A percentile compares a stretch with the other conserved stretches of the same genome.
These are phyloP conservation scores for Tulasnella sp. DNA, from an alignment of 768 basidiomycete genomes.

Conservation along the genomic window DNA sequence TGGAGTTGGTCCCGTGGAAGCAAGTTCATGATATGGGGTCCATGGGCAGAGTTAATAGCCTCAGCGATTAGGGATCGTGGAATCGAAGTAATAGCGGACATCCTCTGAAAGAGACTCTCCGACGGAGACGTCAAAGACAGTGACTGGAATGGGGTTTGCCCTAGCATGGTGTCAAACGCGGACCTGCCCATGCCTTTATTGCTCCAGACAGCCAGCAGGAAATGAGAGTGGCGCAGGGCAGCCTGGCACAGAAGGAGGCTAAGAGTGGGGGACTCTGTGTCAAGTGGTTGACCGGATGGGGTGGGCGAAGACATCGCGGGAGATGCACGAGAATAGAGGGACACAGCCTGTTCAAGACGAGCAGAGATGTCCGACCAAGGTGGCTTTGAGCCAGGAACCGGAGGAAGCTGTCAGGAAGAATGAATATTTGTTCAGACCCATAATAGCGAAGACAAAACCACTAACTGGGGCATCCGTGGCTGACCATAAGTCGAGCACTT, in stretches of 20 bases:
- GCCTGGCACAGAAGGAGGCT: slow-evolving; percentile 63
- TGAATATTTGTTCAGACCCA: neutral
- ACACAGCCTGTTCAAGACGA: slow-evolving; percentile 60
- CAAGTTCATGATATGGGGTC: slow-evolving; percentile 82
- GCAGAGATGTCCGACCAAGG: slow-evolving; percentile 75
- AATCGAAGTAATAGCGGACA: slow-evolving; percentile 66
- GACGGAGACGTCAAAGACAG: slow-evolving; percentile 34
- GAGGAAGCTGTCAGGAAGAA: slow-evolving; percentile 49
- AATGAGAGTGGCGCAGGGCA: slow-evolving; percentile 66
- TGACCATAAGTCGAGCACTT: slow-evolving; percentile 81
- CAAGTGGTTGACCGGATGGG: slow-evolving; percentile 33
- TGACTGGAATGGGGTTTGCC: slow-evolving; percentile 60
- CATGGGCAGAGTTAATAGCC: slow-evolving; percentile 69
- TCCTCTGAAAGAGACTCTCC: slow-evolving; percentile 57
- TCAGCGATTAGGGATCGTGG: slow-evolving; percentile 63
- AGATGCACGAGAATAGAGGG: slow-evolving; percentile 58
- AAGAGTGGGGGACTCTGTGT: slow-evolving; percentile 58
- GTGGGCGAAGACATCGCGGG: slow-evolving; percentile 40
- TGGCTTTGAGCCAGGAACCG: slow-evolving; percentile 51
- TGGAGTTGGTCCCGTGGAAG: slow-evolving; percentile 70
- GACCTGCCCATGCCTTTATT: slow-evolving; percentile 84
- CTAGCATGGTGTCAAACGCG: slow-evolving; percentile 71
- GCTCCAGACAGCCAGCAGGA: slow-evolving; percentile 77
- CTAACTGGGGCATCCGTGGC: slow-evolving; percentile 66
- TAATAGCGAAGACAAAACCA: slow-evolving; percentile 34